Evolutionary conservation across 495 filamentous ascomycete genomes (phyloP), one percentile per base, ranked within the genome.

Genomic region (Articulospora tetracladia): DNA sequence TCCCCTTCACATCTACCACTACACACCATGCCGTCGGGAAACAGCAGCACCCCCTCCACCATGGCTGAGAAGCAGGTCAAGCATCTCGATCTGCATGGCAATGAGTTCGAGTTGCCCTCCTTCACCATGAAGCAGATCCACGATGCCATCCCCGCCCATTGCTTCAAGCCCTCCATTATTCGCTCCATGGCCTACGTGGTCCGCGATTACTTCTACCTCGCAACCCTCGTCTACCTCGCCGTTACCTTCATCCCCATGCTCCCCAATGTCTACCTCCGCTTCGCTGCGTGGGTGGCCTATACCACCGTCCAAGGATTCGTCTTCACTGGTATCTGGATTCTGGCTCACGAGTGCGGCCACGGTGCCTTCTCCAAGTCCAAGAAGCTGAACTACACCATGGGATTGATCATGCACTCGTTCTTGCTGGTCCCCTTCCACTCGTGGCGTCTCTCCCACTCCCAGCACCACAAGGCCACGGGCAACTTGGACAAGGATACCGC

Each of bases 331-430:
- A 66, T 87, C 20, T 91, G 87, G 87, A 83, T 91, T 57, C 69
- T 91, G 44, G 86, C 86, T 0, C 87, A 90, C 67, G 87, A 91
- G 68, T 89, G 85, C 62, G 87, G 87, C 44, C 87, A 92, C 63
- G 83, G 85, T 44, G 81, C 85, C 4, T 91, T 91, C 79, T 90
- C 87, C 7, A 67, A 77, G 3, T 80, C 77, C 64, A 78, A 81
- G 62, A 69, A 39, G 26, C 72, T 89, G 32, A 91, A 91, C 63
- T 81, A 87, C 62, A 78, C 81, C 59, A 80, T 89, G 58, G 87
- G 87, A 26, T 86, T 85, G 82, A 73, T 86, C 57, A 69, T 76
- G 48, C 87, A 91, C 68, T 89, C 86, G 0, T 70, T 79, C 25
- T 75, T 90, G 12, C 75, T 87, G 61, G 86, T 89, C 3, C 87